Conservation (phyloP, 1,284 basidiomycete species). For the Schizophyllum commune region DNA sequence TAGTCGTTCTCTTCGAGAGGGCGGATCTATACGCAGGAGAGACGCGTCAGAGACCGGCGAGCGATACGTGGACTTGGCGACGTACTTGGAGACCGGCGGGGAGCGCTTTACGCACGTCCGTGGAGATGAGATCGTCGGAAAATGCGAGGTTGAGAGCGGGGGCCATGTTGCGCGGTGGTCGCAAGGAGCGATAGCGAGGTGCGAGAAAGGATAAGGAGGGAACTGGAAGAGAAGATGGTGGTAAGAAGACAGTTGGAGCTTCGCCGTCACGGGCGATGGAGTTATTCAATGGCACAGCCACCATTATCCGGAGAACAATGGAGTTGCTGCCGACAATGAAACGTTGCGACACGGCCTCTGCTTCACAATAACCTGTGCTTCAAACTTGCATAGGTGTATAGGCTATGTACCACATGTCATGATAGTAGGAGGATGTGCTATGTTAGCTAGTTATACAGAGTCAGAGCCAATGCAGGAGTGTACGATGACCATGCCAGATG, state of each 20-base stretch:
- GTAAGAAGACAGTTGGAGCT: neutral
- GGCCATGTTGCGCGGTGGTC: neutral
- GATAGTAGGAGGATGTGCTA: too few relatives aligned
- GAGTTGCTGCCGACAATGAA: neutral
- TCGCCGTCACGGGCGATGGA: neutral
- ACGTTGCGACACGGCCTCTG: too few relatives aligned
- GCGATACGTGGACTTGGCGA: neutral
- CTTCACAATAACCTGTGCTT: too few relatives aligned
- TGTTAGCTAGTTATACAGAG: too few relatives aligned
- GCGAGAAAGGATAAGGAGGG: neutral
- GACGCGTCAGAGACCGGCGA: neutral
- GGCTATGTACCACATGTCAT: too few relatives aligned
- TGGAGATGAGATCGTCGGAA: neutral
- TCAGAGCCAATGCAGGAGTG: too few relatives aligned
- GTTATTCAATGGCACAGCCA: neutral
- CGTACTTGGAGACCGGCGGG: neutral
- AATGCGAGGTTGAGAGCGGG: neutral
- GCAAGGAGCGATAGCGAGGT: too few relatives aligned
- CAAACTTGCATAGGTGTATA: too few relatives aligned
- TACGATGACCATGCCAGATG: too few relatives aligned
- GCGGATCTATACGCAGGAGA: slow-evolving; percentile 54
- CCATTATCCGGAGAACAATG: neutral
- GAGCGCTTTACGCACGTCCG: neutral
- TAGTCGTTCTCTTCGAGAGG: slow-evolving; percentile 87
- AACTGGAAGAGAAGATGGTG: neutral